Base-by-base conservation (phyloP, 192 early-diverging fungal genomes). In the Rhizophagus sp. region DNA sequence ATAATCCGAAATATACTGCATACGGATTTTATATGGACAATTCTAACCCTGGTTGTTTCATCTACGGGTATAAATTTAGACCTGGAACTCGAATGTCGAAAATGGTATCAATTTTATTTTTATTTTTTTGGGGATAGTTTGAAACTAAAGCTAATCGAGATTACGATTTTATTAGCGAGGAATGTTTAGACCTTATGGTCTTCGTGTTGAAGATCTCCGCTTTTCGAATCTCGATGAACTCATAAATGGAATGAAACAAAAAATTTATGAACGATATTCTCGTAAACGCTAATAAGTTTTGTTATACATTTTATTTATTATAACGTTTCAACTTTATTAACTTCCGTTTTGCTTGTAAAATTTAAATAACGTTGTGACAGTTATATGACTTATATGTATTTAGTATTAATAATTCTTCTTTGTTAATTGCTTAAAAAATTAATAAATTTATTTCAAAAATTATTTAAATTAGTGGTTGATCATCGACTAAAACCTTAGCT, bases 1-100 rank as follows among this genome's bases (percentile, higher is more conserved):
- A 88, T 73, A 84, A 89, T 88, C 85, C 94, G 79, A 75, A 89
- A 86, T 62, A 89, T 88, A 93, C 95, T 34, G 89, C 91, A 1
- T 99, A 99, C 85, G 96, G 94, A 57, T 91, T 97, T 62, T 91
- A 93, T 57, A 81, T 92, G 50, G 88, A 86, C 68, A 83, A 89
- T 30, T 82, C 91, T 44, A 87, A 87, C 71, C 90, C 96, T 27
- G 95, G 94, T 3, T 89, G 90, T 44, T 91, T 97, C 80, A 81
- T 83, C 24, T 83, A 98, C 25, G 91, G 24, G n/a, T 73, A 39
- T 27, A 73, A 73, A 27, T 11, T 73, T 12, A 73, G 27, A 12
- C 71, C 41, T 5, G 41, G n/a, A 30, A 12, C 71, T 24, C 41
- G 22, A 30, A 50, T 73, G 44, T 41, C 24, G 10, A 52, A 49